phyloP scores from a whole-genome alignment of 1,284 basidiomycete species.

The Papiliotrema laurentii region DNA sequence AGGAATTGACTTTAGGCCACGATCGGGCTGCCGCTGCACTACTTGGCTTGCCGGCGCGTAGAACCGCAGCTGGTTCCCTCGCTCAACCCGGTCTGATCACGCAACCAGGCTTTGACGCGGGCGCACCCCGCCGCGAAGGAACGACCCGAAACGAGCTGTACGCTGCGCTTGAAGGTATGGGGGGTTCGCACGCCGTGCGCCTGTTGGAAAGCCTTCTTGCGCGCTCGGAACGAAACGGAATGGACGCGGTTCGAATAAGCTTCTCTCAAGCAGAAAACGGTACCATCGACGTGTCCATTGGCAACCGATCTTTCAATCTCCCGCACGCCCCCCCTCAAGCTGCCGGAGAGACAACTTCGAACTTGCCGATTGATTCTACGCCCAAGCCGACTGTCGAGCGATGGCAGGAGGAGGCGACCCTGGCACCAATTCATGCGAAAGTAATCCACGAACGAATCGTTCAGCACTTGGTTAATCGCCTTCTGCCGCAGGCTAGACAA shows the following conservation, averaged over 20 bases:
- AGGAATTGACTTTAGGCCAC: constrained; percentile 18
- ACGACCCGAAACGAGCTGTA: constrained; percentile 36
- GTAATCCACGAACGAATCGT: constrained; percentile 71
- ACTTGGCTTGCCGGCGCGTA: neutral
- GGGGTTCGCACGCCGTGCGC: constrained; percentile 75
- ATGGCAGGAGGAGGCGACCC: constrained; percentile 84
- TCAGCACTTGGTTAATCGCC: constrained; percentile 63
- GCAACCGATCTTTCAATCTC: constrained; percentile 47
- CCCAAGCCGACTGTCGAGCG: constrained; percentile 79
- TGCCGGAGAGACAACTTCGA: constrained; percentile 2
- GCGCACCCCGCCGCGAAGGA: constrained; percentile 39
- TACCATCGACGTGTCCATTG: constrained; percentile 29
- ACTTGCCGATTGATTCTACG: constrained; percentile 43
- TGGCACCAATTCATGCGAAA: constrained; percentile 71
- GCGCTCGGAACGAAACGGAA: neutral
- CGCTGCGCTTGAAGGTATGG: constrained; percentile 68
- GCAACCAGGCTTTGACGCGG: constrained; percentile 54
- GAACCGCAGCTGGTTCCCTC: neutral
- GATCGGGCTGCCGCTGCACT: constrained; percentile 5
- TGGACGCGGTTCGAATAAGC: constrained; percentile 23
- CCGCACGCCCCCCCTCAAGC: constrained; percentile 30
- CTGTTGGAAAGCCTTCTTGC: constrained; percentile 70
- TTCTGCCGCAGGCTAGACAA: constrained; percentile 72
- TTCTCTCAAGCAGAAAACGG: constrained; percentile 29
- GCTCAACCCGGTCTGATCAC: constrained; percentile 78